A percentile compares a stretch with the other conserved stretches of the same genome.
Evolutionary conservation across 2,329 filamentous ascomycete species (phyloP).

Genomic region (Penicillium sp.): DNA sequence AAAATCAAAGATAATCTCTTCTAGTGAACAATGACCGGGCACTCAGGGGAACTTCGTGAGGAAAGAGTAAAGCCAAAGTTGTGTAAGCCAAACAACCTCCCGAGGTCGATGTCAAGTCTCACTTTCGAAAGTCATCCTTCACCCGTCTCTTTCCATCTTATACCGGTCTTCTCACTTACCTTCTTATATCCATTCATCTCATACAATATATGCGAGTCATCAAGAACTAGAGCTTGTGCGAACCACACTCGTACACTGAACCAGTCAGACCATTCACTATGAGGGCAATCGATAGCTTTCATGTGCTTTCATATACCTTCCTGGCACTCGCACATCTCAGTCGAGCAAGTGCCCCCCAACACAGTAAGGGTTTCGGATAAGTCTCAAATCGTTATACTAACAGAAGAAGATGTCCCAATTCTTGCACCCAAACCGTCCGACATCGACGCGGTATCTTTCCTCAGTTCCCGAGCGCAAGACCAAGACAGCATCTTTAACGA

Average conservation of each 20-base stretch:
- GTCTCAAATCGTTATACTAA: background rate
- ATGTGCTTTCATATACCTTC: background rate
- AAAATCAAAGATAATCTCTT: background rate
- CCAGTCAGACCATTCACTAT: background rate
- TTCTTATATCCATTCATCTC: background rate
- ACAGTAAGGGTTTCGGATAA: background rate
- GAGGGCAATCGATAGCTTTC: background rate
- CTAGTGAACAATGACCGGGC: too few species aligned
- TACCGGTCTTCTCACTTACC: background rate
- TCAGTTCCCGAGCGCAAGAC: constrained; percentile 21
- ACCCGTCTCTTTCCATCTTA: background rate
- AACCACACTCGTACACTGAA: background rate
- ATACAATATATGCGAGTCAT: background rate
- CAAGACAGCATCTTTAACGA: constrained; percentile 39
- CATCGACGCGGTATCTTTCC: constrained; percentile 27
- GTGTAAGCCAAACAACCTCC: background rate
- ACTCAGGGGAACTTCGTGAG: background rate
- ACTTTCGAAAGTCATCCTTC: background rate
- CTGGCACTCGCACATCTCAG: background rate
- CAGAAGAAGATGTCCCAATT: background rate
- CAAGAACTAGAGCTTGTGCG: background rate
- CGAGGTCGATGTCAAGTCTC: background rate
- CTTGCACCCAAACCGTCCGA: constrained; percentile 1
- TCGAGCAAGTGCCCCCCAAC: background rate
- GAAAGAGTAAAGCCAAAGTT: background rate